These are phyloP conservation scores for Alternaria alternata DNA, from an alignment of 2,329 filamentous ascomycete genomes.

Conservation along the genomic window DNA sequence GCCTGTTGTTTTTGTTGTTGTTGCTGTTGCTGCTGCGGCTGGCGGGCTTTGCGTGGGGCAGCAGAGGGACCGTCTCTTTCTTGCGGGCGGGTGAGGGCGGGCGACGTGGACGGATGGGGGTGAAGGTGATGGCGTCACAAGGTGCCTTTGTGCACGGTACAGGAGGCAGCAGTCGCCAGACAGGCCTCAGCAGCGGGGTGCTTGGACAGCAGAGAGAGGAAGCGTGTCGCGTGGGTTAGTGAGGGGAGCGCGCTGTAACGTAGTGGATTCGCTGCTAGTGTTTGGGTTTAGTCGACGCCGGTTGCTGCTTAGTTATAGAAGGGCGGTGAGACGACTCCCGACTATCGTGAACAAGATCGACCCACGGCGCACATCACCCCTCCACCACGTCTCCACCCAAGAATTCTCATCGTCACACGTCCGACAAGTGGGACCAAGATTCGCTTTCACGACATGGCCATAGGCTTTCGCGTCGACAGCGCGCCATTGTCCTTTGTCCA, in stretches of 20 bases:
- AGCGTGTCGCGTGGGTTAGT: constrained; percentile 9
- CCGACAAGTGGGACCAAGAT: not conserved
- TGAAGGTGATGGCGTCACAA: constrained; percentile 15
- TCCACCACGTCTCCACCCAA: not conserved
- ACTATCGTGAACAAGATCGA: constrained; percentile 9
- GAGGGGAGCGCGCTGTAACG: constrained; percentile 10
- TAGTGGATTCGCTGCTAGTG: not conserved
- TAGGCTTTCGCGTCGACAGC: not conserved
- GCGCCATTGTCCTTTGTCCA: not conserved
- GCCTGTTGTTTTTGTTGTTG: not conserved
- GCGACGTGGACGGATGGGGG: not conserved
- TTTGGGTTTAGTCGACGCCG: not conserved
- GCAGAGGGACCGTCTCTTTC: no score
- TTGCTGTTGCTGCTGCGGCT: not conserved
- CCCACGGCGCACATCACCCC: constrained; percentile 4
- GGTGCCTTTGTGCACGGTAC: not conserved
- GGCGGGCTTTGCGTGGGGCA: not conserved
- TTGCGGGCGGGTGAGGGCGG: not conserved
- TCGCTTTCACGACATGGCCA: not conserved
- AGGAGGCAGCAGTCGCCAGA: not conserved
- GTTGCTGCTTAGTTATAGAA: constrained; percentile 11
- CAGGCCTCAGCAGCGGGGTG: not conserved
- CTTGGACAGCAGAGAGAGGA: not conserved
- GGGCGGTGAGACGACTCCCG: constrained; percentile 11
- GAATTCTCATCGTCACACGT: constrained; percentile 1